Percentiles rank a stretch among this genome's conserved stretches.
Evolutionary conservation across 2,329 filamentous ascomycete genomes (phyloP).

Genomic region (Microdochium trichocladiopsis): DNA sequence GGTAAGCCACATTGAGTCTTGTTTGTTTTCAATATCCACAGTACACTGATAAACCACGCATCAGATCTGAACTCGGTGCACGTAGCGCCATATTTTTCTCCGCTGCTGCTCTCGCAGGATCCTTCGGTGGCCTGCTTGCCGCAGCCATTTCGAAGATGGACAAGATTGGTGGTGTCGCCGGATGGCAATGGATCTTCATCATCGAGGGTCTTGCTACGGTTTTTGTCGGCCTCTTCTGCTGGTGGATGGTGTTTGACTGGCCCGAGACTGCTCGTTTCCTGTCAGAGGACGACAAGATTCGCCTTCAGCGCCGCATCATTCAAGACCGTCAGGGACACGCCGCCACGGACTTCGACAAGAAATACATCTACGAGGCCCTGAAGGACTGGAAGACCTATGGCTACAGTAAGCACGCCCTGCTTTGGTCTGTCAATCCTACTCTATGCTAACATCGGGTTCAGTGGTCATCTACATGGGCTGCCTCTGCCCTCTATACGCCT

Average conservation of each 20-base stretch:
- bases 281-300: constrained; percentile 58
- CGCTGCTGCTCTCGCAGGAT: constrained; percentile 71
- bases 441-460: no score
- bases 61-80: constrained; percentile 66
- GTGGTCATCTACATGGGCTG: constrained; percentile 74
- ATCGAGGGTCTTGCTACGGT: constrained; percentile 66
- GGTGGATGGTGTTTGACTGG: constrained; percentile 79
- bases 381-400: constrained; percentile 69
- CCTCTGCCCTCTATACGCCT: constrained; percentile 66
- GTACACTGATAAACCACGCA: not conserved
- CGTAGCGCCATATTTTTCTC: constrained; percentile 79
- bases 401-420: not conserved
- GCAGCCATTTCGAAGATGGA: constrained; percentile 66
- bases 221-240: constrained; percentile 58
- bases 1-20: not conserved
- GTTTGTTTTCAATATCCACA: not conserved
- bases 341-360: constrained; percentile 67
- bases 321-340: constrained; percentile 69
- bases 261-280: constrained; percentile 72
- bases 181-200: constrained; percentile 63
- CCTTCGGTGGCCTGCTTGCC: constrained; percentile 68
- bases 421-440: constrained; percentile 62
- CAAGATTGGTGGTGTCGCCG: constrained; percentile 47
- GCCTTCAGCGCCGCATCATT: constrained; percentile 65
- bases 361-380: constrained; percentile 64